phyloP scores from a whole-genome alignment of 139 green algal genomes.

The Chlorella vulgaris region DNA sequence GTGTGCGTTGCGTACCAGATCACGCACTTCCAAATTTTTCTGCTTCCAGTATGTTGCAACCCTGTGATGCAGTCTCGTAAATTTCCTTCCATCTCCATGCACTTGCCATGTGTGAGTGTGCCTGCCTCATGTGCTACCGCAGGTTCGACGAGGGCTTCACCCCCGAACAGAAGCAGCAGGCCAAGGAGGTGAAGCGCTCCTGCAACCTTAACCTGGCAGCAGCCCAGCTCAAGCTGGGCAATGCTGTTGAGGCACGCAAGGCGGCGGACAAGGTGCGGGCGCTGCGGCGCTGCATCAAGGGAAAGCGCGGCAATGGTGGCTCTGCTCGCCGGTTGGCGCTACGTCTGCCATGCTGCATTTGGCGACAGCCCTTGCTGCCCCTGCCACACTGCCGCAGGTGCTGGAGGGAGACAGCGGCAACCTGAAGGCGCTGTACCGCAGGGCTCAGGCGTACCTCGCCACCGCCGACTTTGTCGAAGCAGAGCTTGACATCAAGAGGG shows the following conservation, averaged over 20 bases:
- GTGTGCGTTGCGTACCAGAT: no score
- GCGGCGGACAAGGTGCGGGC: conserved; percentile 23
- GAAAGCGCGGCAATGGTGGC: no score
- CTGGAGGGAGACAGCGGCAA: conserved; percentile 86
- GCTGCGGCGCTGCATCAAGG: neutral
- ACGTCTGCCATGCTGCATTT: no score
- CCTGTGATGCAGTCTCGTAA: no score
- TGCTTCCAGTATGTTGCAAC: no score
- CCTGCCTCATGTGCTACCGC: no score
- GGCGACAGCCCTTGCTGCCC: no score
- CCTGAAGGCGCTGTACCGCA: conserved; percentile 94
- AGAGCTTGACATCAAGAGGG: conserved; percentile 72
- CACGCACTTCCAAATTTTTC: no score
- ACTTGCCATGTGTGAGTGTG: no score
- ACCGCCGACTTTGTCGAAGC: conserved; percentile 80
- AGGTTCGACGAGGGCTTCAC: conserved; percentile 61
- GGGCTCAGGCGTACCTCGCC: conserved; percentile 76
- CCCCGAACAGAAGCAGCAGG: conserved; percentile 56
- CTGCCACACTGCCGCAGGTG: no score
- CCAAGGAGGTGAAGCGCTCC: conserved; percentile 74
- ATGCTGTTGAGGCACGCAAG: conserved; percentile 42
- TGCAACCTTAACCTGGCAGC: conserved; percentile 88
- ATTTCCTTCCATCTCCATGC: no score
- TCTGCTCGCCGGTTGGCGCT: no score
- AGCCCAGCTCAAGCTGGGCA: conserved; percentile 75